A percentile compares a stretch with the other conserved stretches of the same genome.
Evolutionary conservation across 1,139 yeast genomes (phyloP).

Genomic region (Torulaspora pretoriensis): DNA sequence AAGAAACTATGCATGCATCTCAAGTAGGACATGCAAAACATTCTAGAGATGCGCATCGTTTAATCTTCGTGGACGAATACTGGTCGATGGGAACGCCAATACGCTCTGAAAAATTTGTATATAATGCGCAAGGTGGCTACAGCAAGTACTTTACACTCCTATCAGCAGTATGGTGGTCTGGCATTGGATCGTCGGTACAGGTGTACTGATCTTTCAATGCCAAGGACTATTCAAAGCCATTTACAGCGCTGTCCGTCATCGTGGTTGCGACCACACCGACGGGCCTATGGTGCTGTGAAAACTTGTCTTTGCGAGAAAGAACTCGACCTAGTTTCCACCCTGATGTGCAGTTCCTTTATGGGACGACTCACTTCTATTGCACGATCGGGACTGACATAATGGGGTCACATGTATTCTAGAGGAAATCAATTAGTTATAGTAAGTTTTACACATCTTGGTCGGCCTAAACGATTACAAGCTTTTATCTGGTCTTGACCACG

Average conservation of each 20-base stretch:
- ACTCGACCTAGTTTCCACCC: conserved; percentile 30
- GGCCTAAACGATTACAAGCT: background rate
- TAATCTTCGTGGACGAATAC: too few relatives aligned
- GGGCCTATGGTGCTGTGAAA: conserved; percentile 24
- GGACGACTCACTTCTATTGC: conserved; percentile 5
- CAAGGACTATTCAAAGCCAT: conserved; percentile 27
- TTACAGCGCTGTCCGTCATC: conserved; percentile 22
- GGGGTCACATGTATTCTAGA: conserved; percentile 14
- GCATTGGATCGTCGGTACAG: background rate
- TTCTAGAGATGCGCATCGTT: too few relatives aligned
- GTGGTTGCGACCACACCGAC: conserved; percentile 30
- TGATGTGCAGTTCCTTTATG: conserved; percentile 5
- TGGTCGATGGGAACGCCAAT: too few relatives aligned
- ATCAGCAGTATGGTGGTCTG: background rate
- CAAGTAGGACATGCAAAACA: too few relatives aligned
- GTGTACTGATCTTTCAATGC: background rate
- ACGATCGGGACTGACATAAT: conserved; percentile 14
- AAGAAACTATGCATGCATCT: too few relatives aligned
- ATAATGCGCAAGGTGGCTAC: background rate
- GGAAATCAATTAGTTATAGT: conserved; percentile 5
- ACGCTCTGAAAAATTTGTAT: background rate
- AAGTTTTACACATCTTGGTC: conserved; percentile 13
- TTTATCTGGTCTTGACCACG: conserved; percentile 28
- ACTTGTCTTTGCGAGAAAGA: conserved; percentile 30
- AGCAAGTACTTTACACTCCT: background rate